These are phyloP conservation scores for Bryum argenteum DNA, from an alignment of 225 moss, liverwort and hornwort genomes.

Conservation along the genomic window DNA sequence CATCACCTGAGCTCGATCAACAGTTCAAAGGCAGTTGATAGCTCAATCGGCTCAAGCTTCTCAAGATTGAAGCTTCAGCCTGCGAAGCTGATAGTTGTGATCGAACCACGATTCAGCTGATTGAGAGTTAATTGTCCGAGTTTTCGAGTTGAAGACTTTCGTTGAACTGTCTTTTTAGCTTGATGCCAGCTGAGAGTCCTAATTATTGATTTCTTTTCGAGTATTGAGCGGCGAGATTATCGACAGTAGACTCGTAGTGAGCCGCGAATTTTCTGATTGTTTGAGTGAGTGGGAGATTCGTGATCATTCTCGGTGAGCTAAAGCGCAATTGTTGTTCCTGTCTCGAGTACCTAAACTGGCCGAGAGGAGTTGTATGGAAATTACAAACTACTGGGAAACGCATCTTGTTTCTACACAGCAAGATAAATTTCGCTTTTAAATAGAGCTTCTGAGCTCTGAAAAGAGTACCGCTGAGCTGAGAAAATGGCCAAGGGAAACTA, in stretches of 20 bases:
- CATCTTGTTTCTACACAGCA: conserved; percentile 2
- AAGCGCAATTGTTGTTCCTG: neutral
- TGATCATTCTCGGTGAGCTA: conserved; percentile 21
- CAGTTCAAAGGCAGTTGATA: neutral
- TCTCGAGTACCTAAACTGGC: neutral
- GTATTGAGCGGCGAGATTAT: conserved; percentile 23
- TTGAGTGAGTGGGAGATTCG: conserved; percentile 7
- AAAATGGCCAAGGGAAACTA: neutral
- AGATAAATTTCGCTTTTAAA: neutral
- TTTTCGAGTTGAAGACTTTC: neutral
- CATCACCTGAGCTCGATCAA: neutral
- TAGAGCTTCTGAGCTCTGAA: neutral
- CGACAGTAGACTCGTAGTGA: conserved; percentile 4
- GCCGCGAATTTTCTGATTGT: conserved; percentile 5
- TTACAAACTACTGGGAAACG: conserved; percentile 10
- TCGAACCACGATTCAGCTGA: neutral
- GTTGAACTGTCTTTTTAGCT: neutral
- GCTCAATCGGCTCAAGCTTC: neutral
- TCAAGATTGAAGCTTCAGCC: neutral
- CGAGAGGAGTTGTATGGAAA: conserved; percentile 10
- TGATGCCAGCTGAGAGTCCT: conserved; percentile 3
- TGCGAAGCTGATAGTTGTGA: neutral
- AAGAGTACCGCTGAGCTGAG: neutral
- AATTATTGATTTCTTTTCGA: conserved; percentile 22
- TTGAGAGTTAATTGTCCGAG: neutral